Base-by-base conservation (phyloP, 345 rosid genomes). In the Diplotaxis tenuifolia region DNA sequence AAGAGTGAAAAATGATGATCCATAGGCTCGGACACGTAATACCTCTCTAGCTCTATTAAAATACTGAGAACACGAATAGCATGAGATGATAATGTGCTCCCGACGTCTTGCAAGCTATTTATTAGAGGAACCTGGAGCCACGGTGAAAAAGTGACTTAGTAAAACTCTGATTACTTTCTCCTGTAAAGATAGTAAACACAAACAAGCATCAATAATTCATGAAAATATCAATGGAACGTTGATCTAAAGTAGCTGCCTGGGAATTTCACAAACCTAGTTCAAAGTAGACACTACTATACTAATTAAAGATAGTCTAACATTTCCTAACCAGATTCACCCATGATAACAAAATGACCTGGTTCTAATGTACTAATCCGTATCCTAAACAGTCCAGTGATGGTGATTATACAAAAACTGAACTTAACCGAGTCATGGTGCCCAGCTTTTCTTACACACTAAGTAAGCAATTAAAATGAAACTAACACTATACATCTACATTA, bases 81-180 rank as follows among this genome's bases (percentile, higher is more conserved):
- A 78, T 90, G 97, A 83, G 87, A 85, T 61, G 97, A 88, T 76
- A 95, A 77, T 65, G 96, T 90, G 58, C 93, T 87, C 38, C 86
- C 85, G 47, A 90, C 88, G 71, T 90, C 97, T 83, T 90, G 96
- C 71, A 87, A 90, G 79, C 87, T 85, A 71, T 89, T 88, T 68
- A 92, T 92, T 50, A 95, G 73, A 7, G 96, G 99, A 84, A 87
- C 91, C 99, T 95, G 91, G 79, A 77, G 15, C 63, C 28, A 42
- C 75, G 74, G 75, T 54, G 54, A 36, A 49, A 12, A 6, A 54
- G 49, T 18, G 16, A 62, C 47, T 58, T 19, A 25, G 34, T 21
- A 67, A 32, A 29, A 11, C 20, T 25, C 12, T 14, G 4, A 67
- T n/a, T 34, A 25, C 15, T 34, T 28, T 34, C 40, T 50, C 10